phyloP scores from a whole-genome alignment of 2,329 filamentous ascomycete species.

The Sclerotinia nivalis region DNA sequence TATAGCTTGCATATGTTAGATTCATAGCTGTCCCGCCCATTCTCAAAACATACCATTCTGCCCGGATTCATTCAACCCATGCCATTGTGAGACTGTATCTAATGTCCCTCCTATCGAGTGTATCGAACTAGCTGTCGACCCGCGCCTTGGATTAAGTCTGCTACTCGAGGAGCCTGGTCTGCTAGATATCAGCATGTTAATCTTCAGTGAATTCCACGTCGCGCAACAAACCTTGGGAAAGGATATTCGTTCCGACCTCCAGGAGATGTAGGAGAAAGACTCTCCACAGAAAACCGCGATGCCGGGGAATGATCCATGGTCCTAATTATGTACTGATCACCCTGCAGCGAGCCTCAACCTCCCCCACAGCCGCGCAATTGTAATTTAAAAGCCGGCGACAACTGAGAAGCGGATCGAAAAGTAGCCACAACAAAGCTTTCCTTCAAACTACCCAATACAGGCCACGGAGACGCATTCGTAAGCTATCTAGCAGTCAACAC shows the following conservation, averaged over 20 bases:
- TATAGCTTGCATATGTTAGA: conserved; percentile 61
- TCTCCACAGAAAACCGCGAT: conserved; percentile 50
- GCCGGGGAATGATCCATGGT: conserved; percentile 46
- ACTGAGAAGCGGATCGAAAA: background rate
- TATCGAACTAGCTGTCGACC: conserved; percentile 84
- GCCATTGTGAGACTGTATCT: conserved; percentile 62
- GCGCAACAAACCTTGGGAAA: conserved; percentile 51
- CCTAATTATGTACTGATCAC: conserved; percentile 20
- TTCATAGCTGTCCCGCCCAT: background rate
- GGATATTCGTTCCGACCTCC: conserved; percentile 50
- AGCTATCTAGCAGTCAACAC: conserved; percentile 25
- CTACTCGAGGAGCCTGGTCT: conserved; percentile 40
- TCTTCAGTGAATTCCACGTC: conserved; percentile 44
- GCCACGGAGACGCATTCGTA: conserved; percentile 33
- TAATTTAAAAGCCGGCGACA: background rate
- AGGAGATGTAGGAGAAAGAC: conserved; percentile 46
- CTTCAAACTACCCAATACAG: conserved; percentile 16
- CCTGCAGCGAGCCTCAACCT: conserved; percentile 30
- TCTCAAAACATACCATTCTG: conserved; percentile 67
- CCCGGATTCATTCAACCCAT: conserved; percentile 68
- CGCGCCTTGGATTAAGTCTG: conserved; percentile 61
- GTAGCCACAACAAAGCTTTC: background rate
- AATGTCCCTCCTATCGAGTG: conserved; percentile 83
- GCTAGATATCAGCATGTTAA: conserved; percentile 44
- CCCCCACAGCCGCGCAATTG: conserved; percentile 29